Percentiles rank a stretch among this genome's conserved stretches.
phyloP scores from a whole-genome alignment of 129 eudicot genomes.

The Silybum marianum region DNA sequence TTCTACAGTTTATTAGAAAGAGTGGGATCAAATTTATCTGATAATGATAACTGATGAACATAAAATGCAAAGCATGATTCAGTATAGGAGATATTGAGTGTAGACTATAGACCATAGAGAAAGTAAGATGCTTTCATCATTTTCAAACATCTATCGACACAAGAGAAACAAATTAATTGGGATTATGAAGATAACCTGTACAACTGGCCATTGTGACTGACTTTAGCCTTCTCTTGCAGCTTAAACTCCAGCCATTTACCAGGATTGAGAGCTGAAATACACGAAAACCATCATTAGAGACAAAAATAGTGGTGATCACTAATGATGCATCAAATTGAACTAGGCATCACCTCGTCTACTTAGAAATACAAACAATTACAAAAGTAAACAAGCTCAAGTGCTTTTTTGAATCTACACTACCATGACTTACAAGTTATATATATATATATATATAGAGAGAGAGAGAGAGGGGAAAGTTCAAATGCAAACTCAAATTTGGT shows the following conservation, averaged over 20 bases:
- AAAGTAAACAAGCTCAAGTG: neutral
- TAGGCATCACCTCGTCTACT: neutral
- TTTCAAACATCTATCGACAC: neutral
- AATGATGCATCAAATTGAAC: neutral
- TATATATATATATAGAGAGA: no score
- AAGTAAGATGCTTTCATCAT: no score
- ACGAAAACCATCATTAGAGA: constrained; percentile 21
- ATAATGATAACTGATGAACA: no score
- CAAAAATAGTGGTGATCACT: neutral
- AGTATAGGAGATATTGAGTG: no score
- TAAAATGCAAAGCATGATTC: no score
- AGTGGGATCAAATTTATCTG: no score
- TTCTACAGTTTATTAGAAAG: no score
- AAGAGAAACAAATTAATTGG: neutral
- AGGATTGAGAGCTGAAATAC: constrained; percentile 75
- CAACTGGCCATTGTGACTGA: constrained; percentile 87
- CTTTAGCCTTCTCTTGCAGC: constrained; percentile 86
- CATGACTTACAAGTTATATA: neutral
- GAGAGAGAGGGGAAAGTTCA: no score
- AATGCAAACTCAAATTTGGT: no score
- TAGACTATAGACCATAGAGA: no score
- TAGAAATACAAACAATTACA: neutral
- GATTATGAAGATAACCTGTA: constrained; percentile 57
- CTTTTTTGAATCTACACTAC: neutral
- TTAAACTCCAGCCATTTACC: constrained; percentile 89